Evolutionary conservation across 768 basidiomycete genomes (phyloP), one percentile per base, ranked within the genome.

Genomic region (Leccinum longicurvipes): DNA sequence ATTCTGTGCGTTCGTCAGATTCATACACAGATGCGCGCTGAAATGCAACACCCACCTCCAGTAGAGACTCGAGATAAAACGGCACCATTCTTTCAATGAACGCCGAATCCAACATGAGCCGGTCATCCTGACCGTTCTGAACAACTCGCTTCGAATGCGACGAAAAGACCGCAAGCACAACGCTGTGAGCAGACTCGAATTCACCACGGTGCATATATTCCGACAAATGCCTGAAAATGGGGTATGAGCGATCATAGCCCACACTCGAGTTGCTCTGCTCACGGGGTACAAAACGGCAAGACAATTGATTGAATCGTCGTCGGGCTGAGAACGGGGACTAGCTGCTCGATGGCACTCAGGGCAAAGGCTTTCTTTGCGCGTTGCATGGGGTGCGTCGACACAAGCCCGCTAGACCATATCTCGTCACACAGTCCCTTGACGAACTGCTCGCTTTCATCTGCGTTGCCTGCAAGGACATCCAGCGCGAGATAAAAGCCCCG

Each of bases 101-200:
- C 12, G 67, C 65, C 14, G 67, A 61, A 36, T 74, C 70, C 49
- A 57, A 24, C 23, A n/a, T 23, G 21, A 54, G 51, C 6, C 50
- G 57, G 34, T 59, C 54, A 54, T 62, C 53, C n/a, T 15, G 21
- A 17, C 21, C 27, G 21, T 51, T 55, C 51, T 67, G 54, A 8
- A 52, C 59, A 24, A 62, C 47, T 19, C 67, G 71, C 58, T 81
- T 77, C 0, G 83, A 81, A 62, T 81, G 78, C 27, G 82, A 77
- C 10, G 87, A 80, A 64, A 92, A 86, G 39, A 91, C 76, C 4
- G 91, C 79, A 14, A 95, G 75, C 32, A 94, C 73, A 25, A 90
- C 89, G 9, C 92, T 93, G 67, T 94, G 93, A 1, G 91, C 84
- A 0, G 90, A 87, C 68, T 95, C 92, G 62, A 84, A 94, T n/a